phyloP scores from a whole-genome alignment of 805 yeast genomes.

The Suhomyces sp. region DNA sequence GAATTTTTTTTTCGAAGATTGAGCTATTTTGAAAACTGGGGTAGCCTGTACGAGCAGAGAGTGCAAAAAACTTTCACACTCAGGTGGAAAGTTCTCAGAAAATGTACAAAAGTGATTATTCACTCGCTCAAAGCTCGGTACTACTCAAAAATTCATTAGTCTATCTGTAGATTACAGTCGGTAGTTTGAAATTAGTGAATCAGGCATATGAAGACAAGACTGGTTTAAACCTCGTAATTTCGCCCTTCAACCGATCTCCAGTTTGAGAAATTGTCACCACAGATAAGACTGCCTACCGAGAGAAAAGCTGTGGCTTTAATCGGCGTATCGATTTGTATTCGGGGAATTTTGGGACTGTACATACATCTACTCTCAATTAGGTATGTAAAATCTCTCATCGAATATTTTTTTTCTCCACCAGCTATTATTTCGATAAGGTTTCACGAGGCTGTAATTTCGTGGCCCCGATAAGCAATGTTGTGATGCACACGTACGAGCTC shows the following conservation, averaged over 20 bases:
- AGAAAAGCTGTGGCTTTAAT: not conserved
- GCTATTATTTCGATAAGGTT: not conserved
- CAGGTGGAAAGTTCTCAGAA: not conserved
- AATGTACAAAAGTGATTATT: not conserved
- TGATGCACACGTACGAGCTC: not conserved
- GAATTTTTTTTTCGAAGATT: not conserved
- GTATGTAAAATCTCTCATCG: not conserved
- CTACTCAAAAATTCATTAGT: no score
- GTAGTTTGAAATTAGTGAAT: not conserved
- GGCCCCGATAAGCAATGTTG: not conserved
- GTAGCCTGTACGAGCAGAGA: not conserved
- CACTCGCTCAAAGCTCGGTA: no score
- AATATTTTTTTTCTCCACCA: not conserved
- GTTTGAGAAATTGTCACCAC: no score
- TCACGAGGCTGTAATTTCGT: not conserved
- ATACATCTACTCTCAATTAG: not conserved
- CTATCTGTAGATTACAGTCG: no score
- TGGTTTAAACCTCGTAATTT: not conserved
- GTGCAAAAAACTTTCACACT: not conserved
- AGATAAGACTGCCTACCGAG: not conserved
- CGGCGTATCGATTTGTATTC: not conserved
- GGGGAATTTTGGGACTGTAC: not conserved
- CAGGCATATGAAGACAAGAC: not conserved
- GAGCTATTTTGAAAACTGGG: not conserved
- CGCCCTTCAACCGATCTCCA: not conserved